Percentiles rank a stretch among this genome's conserved stretches.
These are phyloP conservation scores for Lactarius trivialis DNA, from an alignment of 768 basidiomycete species.

Conservation along the genomic window DNA sequence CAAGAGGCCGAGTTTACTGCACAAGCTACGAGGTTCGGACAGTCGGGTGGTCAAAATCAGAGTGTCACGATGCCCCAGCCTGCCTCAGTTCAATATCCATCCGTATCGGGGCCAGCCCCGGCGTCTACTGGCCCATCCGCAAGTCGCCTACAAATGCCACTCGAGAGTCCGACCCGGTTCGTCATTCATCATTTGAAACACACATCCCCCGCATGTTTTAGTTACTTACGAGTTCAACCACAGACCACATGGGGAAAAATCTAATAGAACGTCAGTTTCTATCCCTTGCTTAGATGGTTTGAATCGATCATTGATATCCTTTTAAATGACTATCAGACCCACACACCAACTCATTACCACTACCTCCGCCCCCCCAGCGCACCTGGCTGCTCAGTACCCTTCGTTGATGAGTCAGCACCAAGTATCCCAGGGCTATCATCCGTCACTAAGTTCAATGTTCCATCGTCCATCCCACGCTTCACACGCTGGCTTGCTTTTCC, in stretches of 20 bases:
- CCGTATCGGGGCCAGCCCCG: neutral
- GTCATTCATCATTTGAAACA: constrained; percentile 2
- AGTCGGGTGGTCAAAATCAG: constrained; percentile 30
- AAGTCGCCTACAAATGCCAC: constrained; percentile 39
- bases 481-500: constrained; percentile 20
- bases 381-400: constrained; percentile 51
- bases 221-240: constrained; percentile 42
- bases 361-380: constrained; percentile 58
- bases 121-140: constrained; percentile 4
- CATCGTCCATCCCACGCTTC: constrained; percentile 22
- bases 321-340: constrained; percentile 12
- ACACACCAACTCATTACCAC: constrained; percentile 51
- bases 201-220: constrained; percentile 10
- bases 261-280: constrained; percentile 23
- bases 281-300: neutral
- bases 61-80: constrained; percentile 30
- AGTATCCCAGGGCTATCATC: constrained; percentile 68
- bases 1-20: constrained; percentile 39
- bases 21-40: constrained; percentile 26
- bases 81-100: constrained; percentile 8
- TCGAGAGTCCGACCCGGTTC: constrained; percentile 49
- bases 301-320: neutral
- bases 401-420: constrained; percentile 77
- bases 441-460: constrained; percentile 75
- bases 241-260: constrained; percentile 34